Base-by-base conservation (phyloP, 495 filamentous ascomycete species). In the Hypoxylon subgilvum region DNA sequence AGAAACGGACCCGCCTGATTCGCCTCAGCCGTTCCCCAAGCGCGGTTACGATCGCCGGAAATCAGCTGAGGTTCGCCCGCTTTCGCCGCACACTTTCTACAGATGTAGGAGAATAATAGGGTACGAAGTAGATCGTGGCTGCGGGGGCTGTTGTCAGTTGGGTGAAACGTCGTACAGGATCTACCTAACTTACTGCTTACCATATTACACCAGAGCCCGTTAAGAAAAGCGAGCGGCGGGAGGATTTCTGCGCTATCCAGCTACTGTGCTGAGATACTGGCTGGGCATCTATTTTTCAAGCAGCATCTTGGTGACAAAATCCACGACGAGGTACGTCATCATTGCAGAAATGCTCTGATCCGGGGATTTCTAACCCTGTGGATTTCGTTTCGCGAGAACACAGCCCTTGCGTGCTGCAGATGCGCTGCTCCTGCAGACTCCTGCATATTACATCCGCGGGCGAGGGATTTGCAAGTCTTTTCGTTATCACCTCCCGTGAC, bases 31-130 rank as follows among this genome's bases (percentile, higher is more conserved):
- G 25, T 14, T 17, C 25, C 59, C 60, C 43, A 38, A 45, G 61
- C 61, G 53, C 61, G 61, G 61, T 45, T 58, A 54, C 54, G 54
- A 63, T 63, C 53, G 48, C 61, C 53, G 54, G 50, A 49, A 58
- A 58, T 58, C 53, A 63, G 61, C 48, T 63, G 61, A 63, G 61
- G 49, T 44, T 49, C 30, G 32, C 43, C n/a, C 42, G 25, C 35
- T 35, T 52, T 48, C 35, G 55, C 38, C 36, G 17, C 47, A 41
- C 19, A 18, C 31, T 27, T 47, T 28, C 28, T 22, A 16, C 17
- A 28, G 3, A 39, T 41, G 35, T 56, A n/a, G n/a, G n/a, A n/a
- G n/a, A n/a, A n/a, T n/a, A n/a, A n/a, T n/a, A n/a, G n/a, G n/a
- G n/a, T n/a, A n/a, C n/a, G 40, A 49, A 35, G 54, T 43, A 54